Evolutionary conservation across 192 early-diverging fungal genomes (phyloP), one percentile per base, ranked within the genome.

Genomic region (Phlyctochytrium arcticum): DNA sequence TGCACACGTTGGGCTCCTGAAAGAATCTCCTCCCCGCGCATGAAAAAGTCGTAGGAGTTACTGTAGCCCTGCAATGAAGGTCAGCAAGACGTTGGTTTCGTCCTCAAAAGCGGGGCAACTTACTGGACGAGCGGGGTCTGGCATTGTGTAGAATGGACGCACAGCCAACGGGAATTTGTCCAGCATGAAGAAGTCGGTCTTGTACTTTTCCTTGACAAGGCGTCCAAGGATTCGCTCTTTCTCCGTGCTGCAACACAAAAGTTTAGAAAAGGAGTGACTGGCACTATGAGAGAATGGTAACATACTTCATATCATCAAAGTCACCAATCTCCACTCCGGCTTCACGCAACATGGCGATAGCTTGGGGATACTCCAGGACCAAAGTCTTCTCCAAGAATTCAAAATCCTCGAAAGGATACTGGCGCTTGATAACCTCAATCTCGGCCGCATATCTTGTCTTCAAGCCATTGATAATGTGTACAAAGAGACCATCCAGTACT

Each of bases 41-140:
- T 91, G 79, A 99, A 99, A 77, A 99, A 96, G 81, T 99, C 97
- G 75, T 96, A 99, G 32, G 94, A 97, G 90, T 99, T 99, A 70
- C 92, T 94, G 83, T 98, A 99, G 53, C 82, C 81, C 75, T 87
- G 67, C 15, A 51, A 36, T 21, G 21, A 61, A n/a, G 44, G 21
- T 50, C 30, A 69, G 67, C 48, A 55, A 10, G 57, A 59, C 24
- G 19, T 35, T 33, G 4, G 12, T 68, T 31, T 36, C 0, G 15
- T 29, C 3, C 2, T 26, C 17, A 21, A 3, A n/a, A 39, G 27
- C 56, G 36, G 23, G 54, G 23, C 0, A 26, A 44, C 58, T 36
- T 78, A 86, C 79, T 10, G 86, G 79, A 65, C 88, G 75, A 27
- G 75, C 73, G 24, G 97, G 90, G 73, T 98, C 95, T 29, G 95